phyloP scores from a whole-genome alignment of 805 yeast genomes.

The Candida stauntonica region DNA sequence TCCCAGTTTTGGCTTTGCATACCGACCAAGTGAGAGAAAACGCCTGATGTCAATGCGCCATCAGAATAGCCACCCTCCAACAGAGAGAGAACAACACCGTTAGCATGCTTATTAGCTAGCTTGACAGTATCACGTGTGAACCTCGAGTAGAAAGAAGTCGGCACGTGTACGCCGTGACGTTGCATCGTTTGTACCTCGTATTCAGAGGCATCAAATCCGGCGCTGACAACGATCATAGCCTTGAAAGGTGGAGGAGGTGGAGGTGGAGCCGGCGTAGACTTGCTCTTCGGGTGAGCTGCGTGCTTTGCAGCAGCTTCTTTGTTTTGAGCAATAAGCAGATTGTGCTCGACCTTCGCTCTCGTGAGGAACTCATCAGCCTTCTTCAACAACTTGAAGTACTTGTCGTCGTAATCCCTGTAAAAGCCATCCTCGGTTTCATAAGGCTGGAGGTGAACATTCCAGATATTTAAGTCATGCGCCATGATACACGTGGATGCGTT shows the following conservation, averaged over 20 bases:
- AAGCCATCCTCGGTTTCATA: slow-evolving; percentile 65
- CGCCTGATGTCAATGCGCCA: slow-evolving; percentile 74
- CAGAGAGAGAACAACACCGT: slow-evolving; percentile 61
- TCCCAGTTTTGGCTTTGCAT: slow-evolving; percentile 56
- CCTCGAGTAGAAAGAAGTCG: slow-evolving; percentile 69
- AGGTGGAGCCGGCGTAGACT: not conserved
- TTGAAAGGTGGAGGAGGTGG: slow-evolving; percentile 35
- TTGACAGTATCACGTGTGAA: slow-evolving; percentile 72
- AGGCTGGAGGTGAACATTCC: slow-evolving; percentile 78
- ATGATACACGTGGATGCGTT: slow-evolving; percentile 75
- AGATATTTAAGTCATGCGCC: slow-evolving; percentile 73
- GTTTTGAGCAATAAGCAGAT: slow-evolving; percentile 11
- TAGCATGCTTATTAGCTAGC: slow-evolving; percentile 56
- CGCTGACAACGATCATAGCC: slow-evolving; percentile 66
- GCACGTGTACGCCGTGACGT: slow-evolving; percentile 76
- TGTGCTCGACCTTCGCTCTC: slow-evolving; percentile 42
- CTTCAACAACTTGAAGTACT: slow-evolving; percentile 56
- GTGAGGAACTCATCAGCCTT: slow-evolving; percentile 64
- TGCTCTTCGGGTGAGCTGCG: no score
- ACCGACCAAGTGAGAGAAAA: slow-evolving; percentile 74
- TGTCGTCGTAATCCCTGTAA: slow-evolving; percentile 51
- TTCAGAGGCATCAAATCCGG: slow-evolving; percentile 87
- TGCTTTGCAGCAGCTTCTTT: no score
- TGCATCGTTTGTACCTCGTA: slow-evolving; percentile 82
- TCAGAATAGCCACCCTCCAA: slow-evolving; percentile 88